Base-by-base conservation (phyloP, 2,329 filamentous ascomycete species). In the Davidsoniella neocaledoniae region DNA sequence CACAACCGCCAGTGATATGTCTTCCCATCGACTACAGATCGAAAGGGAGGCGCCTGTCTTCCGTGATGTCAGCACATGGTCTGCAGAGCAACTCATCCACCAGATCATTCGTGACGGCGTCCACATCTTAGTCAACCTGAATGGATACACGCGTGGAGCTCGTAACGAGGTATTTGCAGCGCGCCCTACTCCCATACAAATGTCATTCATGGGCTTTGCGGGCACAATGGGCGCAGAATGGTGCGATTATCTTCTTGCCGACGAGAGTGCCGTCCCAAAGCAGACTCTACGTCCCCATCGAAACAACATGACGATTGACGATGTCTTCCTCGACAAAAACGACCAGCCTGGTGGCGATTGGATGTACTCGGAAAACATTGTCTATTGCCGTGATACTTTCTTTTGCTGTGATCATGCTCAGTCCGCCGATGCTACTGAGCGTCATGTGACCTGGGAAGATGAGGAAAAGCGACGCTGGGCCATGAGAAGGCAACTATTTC, bases 171-270 rank as follows among this genome's bases (percentile, higher is more conserved):
- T 98, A 3, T 98, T 98, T 62, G 91, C 91, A 19, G 91, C 91
- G 19, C 79, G 93, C 23, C 86, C 91, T 14, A 87, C 88, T 2
- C 91, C 91, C 0, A 86, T 98, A 41, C 91, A 98, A 57, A 98
- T 98, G 91, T 94, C 91, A 0, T 98, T 98, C 60, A 98, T 98
- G 91, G 91, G 91, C 0, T 98, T 98, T 61, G 91, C 91, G 0
- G 91, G 91, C 8, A 95, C 90, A 0, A 69, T 98, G 1, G 91
- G 91, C 5, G 91, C 91, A 2, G 91, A 98, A 61, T 98, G 91
- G 91, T 98, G 91, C 58, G 91, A 98, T 62, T 98, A 98, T 60
- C 79, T 98, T 14, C 74, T 96, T 23, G 88, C 91, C 3, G 91
- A 98, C 59, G 72, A 83, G 46, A 90, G 83, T 1, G 87, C 91